Percentiles rank a stretch among this genome's conserved stretches.
Evolutionary conservation across 106 monocot species (phyloP).

Genomic region (Cymbidium sinense): DNA sequence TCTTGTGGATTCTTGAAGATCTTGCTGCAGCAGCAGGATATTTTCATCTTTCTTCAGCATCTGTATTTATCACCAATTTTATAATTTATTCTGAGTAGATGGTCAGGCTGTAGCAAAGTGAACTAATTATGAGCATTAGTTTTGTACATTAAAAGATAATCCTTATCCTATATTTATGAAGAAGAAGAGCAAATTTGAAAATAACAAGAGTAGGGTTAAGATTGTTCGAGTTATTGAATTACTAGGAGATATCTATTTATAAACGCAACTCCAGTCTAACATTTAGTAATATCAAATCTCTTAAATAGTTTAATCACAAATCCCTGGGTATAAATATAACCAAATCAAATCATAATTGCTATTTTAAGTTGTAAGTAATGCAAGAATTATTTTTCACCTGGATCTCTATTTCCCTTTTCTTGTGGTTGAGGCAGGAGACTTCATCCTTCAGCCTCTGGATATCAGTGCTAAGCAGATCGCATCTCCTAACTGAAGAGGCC

Average conservation of each 20-base stretch:
- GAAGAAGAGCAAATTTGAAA: neutral
- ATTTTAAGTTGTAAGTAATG: neutral
- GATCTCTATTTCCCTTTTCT: constrained; percentile 51
- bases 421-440: constrained; percentile 58
- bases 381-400: constrained; percentile 43
- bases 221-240: too few species aligned
- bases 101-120: too few species aligned
- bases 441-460: constrained; percentile 56
- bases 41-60: constrained; percentile 61
- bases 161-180: neutral
- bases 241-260: neutral
- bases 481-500: constrained; percentile 46
- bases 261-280: neutral
- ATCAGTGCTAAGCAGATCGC: constrained; percentile 40
- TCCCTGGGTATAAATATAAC: neutral
- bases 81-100: neutral
- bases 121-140: too few species aligned
- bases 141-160: too few species aligned
- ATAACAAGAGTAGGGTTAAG: too few species aligned
- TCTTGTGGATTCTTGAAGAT: constrained; percentile 47
- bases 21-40: constrained; percentile 42
- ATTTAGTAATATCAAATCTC: neutral
- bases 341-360: neutral
- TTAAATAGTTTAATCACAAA: neutral
- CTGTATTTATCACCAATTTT: constrained; percentile 22